Base-by-base conservation (phyloP, 1,284 basidiomycete species). In the Filobasidium uniguttulatum region DNA sequence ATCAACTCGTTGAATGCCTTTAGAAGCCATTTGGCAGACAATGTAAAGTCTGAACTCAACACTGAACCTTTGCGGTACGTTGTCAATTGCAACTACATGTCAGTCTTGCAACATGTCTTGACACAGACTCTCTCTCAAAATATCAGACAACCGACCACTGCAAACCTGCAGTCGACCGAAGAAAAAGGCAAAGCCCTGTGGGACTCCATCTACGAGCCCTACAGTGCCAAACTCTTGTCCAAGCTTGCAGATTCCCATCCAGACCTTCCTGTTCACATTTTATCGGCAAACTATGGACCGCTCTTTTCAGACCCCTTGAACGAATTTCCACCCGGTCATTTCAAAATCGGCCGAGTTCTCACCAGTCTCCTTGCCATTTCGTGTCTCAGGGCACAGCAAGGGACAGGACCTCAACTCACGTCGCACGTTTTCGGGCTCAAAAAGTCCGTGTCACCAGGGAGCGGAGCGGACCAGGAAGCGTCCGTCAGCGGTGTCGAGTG, bases 121-220 rank as follows among this genome's bases (percentile, higher is more conserved):
- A 38, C 20, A 5, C 3, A n/a, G 17, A 6, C 19, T n/a, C 34
- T 2, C 12, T 48, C 14, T 15, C n/a, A 31, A 26, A 9, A n/a
- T 10, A 14, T n/a, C 68, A 86, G 83, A 69, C 71, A 73, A 59
- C 76, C 75, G 54, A 78, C 73, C 31, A 63, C 76, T 55, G 72
- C 77, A 56, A 84, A 80, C 70, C 75, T 85, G 61, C 74, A 80
- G 66, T 71, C 76, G 61, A 79, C 80, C 57, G 64, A 78, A 62
- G 69, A 72, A 61, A 78, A 82, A 59, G 85, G 85, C 46, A 75
- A 70, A 61, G 73, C 70, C 38, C 73, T 93, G 54, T 98, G 91
- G 88, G 77, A 84, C 65, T 80, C 81, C 54, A 91, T 98, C 68
- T 98, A 98, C 71, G 73, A 79, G 60, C 90, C 90, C 57, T 83